phyloP scores from a whole-genome alignment of 495 filamentous ascomycete genomes.

The Daldinia concentrica region DNA sequence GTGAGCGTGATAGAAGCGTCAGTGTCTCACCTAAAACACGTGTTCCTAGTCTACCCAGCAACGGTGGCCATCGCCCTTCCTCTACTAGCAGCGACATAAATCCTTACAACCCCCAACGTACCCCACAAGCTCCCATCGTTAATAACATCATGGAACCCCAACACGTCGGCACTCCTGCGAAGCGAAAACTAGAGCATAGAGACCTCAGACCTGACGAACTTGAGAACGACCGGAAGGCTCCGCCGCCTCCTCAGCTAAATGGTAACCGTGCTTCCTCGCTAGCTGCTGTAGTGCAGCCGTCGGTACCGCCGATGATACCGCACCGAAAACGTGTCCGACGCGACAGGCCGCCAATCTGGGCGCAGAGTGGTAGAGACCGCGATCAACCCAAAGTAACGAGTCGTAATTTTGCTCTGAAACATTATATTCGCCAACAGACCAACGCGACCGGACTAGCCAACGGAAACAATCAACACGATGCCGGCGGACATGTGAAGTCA shows the following conservation, averaged over 20 bases:
- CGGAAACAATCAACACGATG: conserved; percentile 46
- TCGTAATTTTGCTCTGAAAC: conserved; percentile 52
- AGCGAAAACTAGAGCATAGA: conserved; percentile 64
- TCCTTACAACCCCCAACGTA: conserved; percentile 48
- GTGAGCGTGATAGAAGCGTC: conserved; percentile 66
- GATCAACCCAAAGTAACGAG: conserved; percentile 40
- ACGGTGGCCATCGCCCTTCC: conserved; percentile 51
- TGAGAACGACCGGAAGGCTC: conserved; percentile 54
- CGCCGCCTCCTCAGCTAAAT: conserved; percentile 55
- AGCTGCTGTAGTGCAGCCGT: conserved; percentile 22
- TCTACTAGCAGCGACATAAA: conserved; percentile 54
- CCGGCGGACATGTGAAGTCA: conserved; percentile 38
- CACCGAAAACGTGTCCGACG: conserved; percentile 52
- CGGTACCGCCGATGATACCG: conserved; percentile 45
- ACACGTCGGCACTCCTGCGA: conserved; percentile 53
- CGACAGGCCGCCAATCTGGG: conserved; percentile 57
- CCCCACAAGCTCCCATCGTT: conserved; percentile 46
- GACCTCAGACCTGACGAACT: conserved; percentile 56
- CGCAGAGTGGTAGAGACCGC: conserved; percentile 43
- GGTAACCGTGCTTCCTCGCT: conserved; percentile 48
- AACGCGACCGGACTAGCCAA: conserved; percentile 47
- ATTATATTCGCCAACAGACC: conserved; percentile 39
- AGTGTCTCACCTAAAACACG: conserved; percentile 73
- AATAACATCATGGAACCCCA: conserved; percentile 42
- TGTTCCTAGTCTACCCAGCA: conserved; percentile 61